Conservation (phyloP, 305 asterid genomes). For the Solanum chacoense region DNA sequence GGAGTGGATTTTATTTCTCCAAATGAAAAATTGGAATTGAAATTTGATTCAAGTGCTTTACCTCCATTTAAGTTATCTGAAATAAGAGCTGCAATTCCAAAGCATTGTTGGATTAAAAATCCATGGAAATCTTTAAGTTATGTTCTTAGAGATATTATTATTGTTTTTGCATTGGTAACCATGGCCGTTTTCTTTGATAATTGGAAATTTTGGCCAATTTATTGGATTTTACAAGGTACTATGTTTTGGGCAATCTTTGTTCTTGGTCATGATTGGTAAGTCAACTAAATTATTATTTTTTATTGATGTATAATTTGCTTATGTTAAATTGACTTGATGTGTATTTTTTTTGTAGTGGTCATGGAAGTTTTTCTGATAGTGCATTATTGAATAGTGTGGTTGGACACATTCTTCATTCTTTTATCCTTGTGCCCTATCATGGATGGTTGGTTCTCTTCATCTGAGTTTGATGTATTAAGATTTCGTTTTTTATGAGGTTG, state of each 20-base stretch:
- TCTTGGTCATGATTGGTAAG: conserved; percentile 94
- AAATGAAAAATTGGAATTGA: not conserved
- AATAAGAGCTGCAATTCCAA: conserved; percentile 72
- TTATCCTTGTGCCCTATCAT: conserved; percentile 89
- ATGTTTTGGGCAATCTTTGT: conserved; percentile 98
- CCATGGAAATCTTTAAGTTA: conserved; percentile 68
- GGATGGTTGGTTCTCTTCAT: conserved; percentile 53
- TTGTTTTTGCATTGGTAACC: conserved; percentile 41
- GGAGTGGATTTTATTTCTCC: not conserved
- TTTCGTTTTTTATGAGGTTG: not conserved
- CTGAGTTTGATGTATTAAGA: not conserved
- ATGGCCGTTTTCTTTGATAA: conserved; percentile 45
- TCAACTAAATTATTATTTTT: not conserved
- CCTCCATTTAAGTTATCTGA: conserved; percentile 85
- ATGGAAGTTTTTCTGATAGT: conserved; percentile 74
- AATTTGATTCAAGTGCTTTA: conserved; percentile 66
- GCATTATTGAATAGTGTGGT: conserved; percentile 48
- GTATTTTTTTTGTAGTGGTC: conserved; percentile 52
- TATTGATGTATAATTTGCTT: not conserved
- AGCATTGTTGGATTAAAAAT: conserved; percentile 89
- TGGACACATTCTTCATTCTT: conserved; percentile 85
- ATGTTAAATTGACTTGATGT: not conserved
- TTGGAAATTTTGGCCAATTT: conserved; percentile 73
- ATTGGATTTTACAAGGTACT: conserved; percentile 93
- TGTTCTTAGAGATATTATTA: conserved; percentile 52